phyloP scores from a whole-genome alignment of 345 rosid species.

The Boechera divaricarpa region DNA sequence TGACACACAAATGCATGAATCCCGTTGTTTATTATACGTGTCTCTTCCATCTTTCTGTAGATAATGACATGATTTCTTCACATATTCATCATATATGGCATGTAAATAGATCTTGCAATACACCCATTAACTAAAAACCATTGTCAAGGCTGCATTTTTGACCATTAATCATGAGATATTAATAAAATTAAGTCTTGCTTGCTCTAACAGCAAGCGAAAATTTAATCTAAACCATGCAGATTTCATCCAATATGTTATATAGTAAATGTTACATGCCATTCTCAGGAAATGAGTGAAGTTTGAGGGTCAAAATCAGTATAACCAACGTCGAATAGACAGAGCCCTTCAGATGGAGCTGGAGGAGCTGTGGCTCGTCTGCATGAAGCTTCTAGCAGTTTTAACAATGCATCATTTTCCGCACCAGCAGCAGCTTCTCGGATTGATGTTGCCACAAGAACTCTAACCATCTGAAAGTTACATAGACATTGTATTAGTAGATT shows the following conservation, averaged over 20 bases:
- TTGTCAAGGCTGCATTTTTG: neutral
- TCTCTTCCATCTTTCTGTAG: constrained; percentile 7
- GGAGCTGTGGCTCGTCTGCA: constrained; percentile 96
- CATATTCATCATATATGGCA: constrained; percentile 14
- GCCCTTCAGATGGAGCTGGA: constrained; percentile 89
- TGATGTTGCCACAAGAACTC: constrained; percentile 88
- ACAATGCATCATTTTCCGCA: constrained; percentile 71
- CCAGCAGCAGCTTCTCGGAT: constrained; percentile 96
- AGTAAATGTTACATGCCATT: neutral
- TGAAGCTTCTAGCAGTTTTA: constrained; percentile 77
- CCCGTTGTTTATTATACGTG: neutral
- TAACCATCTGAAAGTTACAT: constrained; percentile 68
- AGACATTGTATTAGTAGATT: constrained; percentile 9
- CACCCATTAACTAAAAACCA: neutral
- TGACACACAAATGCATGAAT: constrained; percentile 16
- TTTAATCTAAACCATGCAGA: constrained; percentile 6
- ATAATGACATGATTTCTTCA: constrained; percentile 19
- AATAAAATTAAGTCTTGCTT: neutral
- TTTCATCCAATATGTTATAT: neutral
- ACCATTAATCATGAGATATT: neutral
- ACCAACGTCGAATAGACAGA: constrained; percentile 85
- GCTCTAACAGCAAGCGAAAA: neutral
- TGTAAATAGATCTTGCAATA: constrained; percentile 21
- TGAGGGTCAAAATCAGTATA: constrained; percentile 69
- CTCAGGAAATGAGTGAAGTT: constrained; percentile 60